Conservation (phyloP, 805 yeast species). For the Wickerhamomyces sydowiorum region DNA sequence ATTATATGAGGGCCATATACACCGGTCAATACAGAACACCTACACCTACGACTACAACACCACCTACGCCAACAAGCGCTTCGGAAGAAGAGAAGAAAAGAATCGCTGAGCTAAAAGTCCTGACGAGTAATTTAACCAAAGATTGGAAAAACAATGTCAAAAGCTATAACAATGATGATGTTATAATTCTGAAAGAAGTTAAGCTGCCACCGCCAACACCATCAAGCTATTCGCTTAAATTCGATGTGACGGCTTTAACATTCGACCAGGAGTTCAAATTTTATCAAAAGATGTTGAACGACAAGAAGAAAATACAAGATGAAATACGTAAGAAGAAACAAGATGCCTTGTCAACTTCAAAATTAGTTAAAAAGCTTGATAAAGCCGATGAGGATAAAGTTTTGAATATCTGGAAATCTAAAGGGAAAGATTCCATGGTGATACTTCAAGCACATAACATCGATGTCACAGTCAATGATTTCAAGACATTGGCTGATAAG, state of each 20-base stretch:
- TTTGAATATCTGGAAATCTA: conserved; percentile 20
- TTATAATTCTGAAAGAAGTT: conserved; percentile 15
- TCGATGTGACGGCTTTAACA: conserved; percentile 23
- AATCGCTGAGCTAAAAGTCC: background rate
- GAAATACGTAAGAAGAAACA: conserved; percentile 29
- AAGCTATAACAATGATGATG: conserved; percentile 6
- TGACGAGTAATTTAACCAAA: conserved; percentile 3
- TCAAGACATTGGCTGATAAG: conserved; percentile 62
- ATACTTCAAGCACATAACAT: conserved; percentile 34
- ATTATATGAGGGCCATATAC: conserved; percentile 27
- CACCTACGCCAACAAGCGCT: conserved; percentile 22
- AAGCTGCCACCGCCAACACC: conserved; percentile 15
- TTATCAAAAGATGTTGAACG: conserved; percentile 38
- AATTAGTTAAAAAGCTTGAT: conserved; percentile 22
- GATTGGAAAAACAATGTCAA: background rate
- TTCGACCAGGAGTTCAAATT: conserved; percentile 33
- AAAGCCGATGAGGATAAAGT: conserved; percentile 20
- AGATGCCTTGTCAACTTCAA: conserved; percentile 21
- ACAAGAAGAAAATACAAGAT: conserved; percentile 32
- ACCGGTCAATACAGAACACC: conserved; percentile 32
- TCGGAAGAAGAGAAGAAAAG: conserved; percentile 1
- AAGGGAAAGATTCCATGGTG: conserved; percentile 19
- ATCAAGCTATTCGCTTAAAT: conserved; percentile 13
- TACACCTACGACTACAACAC: conserved; percentile 9
- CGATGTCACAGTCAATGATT: conserved; percentile 60